Conservation (phyloP, 2,329 filamentous ascomycete genomes). For the Chaetomium globosum region DNA sequence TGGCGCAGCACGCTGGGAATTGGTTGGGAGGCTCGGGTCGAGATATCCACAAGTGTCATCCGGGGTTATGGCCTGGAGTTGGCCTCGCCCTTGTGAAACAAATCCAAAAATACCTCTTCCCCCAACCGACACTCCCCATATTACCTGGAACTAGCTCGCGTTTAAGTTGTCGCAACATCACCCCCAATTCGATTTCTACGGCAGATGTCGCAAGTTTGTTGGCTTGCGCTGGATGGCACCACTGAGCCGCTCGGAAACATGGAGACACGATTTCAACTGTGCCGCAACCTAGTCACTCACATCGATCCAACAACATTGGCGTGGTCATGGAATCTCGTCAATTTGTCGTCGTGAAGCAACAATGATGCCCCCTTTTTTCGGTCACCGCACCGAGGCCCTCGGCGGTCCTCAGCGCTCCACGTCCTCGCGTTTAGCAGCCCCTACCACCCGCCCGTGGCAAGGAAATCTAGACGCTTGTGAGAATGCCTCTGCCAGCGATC, state of each 20-base stretch:
- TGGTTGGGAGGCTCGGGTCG: neutral
- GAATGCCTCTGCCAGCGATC: constrained; percentile 62
- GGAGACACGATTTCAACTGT: neutral
- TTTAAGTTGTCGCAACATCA: neutral
- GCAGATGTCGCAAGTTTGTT: neutral
- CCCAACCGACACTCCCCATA: neutral
- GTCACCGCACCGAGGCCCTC: constrained; percentile 56
- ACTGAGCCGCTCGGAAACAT: neutral
- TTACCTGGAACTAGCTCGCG: neutral
- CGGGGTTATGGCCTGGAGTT: constrained; percentile 1
- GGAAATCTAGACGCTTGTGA: constrained; percentile 56
- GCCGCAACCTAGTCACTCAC: neutral
- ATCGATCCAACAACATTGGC: constrained; percentile 1
- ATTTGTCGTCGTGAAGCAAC: constrained; percentile 61
- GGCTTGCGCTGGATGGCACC: neutral
- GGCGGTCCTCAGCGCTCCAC: constrained; percentile 66
- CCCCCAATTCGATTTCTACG: neutral
- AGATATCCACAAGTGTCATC: neutral
- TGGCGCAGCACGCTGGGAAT: constrained; percentile 13
- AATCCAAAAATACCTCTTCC: constrained; percentile 20
- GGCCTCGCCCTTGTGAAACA: constrained; percentile 20
- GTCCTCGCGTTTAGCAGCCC: constrained; percentile 56
- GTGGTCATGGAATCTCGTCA: constrained; percentile 55
- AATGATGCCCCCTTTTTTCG: constrained; percentile 50
- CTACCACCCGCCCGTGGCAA: constrained; percentile 38